These are phyloP conservation scores for Corylus heterophylla DNA, from an alignment of 306 rosid genomes.

Conservation along the genomic window DNA sequence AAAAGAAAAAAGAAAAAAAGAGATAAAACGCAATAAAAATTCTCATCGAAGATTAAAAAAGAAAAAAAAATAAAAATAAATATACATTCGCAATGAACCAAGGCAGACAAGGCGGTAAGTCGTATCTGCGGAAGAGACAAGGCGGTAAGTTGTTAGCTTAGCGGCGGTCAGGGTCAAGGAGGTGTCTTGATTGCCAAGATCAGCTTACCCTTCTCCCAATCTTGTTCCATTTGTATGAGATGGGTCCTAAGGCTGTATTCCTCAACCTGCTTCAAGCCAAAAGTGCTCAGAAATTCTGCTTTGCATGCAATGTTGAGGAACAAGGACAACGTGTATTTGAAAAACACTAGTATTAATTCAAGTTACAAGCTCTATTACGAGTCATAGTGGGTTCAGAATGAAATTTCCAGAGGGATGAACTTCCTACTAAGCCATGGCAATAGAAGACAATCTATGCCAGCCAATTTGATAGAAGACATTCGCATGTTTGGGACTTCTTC, in stretches of 20 bases:
- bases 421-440: neutral
- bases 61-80: constrained; percentile 16
- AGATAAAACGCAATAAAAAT: constrained; percentile 26
- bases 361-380: neutral
- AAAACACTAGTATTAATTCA: neutral
- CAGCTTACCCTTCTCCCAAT: constrained; percentile 39
- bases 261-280: constrained; percentile 60
- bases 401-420: neutral
- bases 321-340: neutral
- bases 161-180: constrained; percentile 47
- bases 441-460: neutral
- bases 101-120: constrained; percentile 22
- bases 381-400: neutral
- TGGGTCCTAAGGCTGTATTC: constrained; percentile 87
- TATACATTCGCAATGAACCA: constrained; percentile 49
- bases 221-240: constrained; percentile 68
- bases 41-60: constrained; percentile 28
- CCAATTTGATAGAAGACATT: neutral
- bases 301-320: neutral
- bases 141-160: constrained; percentile 35
- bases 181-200: constrained; percentile 35
- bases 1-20: neutral
- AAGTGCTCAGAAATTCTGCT: constrained; percentile 25
- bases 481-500: too few relatives aligned
- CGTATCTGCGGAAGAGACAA: constrained; percentile 40